Percentiles rank a stretch among this genome's conserved stretches.
Evolutionary conservation across 2,329 filamentous ascomycete genomes (phyloP).

Genomic region (Thyridium curvatum): DNA sequence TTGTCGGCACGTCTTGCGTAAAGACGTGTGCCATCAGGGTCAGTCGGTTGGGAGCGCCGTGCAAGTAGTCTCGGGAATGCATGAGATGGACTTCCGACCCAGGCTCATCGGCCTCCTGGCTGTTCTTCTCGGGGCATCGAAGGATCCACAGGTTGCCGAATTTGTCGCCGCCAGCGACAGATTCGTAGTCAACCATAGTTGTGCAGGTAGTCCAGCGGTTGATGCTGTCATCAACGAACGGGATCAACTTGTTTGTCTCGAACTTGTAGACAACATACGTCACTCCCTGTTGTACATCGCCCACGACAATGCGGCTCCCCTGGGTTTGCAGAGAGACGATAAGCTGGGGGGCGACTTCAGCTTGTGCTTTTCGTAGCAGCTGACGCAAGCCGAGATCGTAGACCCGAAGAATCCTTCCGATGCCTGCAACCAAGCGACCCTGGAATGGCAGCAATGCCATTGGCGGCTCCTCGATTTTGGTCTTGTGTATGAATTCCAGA

Average conservation of each 20-base stretch:
- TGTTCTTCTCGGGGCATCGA: conserved; percentile 78
- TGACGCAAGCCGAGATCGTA: conserved; percentile 94
- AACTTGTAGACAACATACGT: conserved; percentile 93
- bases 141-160: conserved; percentile 96
- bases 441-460: conserved; percentile 91
- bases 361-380: conserved; percentile 85
- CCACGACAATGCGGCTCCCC: conserved; percentile 84
- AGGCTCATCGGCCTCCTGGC: conserved; percentile 86
- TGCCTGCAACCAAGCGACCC: conserved; percentile 78
- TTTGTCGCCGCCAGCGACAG: conserved; percentile 89
- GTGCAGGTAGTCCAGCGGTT: conserved; percentile 86
- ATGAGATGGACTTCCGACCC: conserved; percentile 85
- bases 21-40: conserved; percentile 85
- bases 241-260: conserved; percentile 83
- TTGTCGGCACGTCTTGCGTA: conserved; percentile 86
- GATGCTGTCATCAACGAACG: conserved; percentile 86
- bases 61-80: conserved; percentile 84
- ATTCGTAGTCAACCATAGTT: conserved; percentile 96
- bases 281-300: conserved; percentile 87
- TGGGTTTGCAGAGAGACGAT: conserved; percentile 87
- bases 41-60: conserved; percentile 79
- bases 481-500: conserved; percentile 94
- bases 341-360: conserved; percentile 70
- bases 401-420: conserved; percentile 74
- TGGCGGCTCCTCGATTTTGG: conserved; percentile 82